These are phyloP conservation scores for Pythium diclinum DNA, from an alignment of 352 stramenopile species.

Conservation along the genomic window DNA sequence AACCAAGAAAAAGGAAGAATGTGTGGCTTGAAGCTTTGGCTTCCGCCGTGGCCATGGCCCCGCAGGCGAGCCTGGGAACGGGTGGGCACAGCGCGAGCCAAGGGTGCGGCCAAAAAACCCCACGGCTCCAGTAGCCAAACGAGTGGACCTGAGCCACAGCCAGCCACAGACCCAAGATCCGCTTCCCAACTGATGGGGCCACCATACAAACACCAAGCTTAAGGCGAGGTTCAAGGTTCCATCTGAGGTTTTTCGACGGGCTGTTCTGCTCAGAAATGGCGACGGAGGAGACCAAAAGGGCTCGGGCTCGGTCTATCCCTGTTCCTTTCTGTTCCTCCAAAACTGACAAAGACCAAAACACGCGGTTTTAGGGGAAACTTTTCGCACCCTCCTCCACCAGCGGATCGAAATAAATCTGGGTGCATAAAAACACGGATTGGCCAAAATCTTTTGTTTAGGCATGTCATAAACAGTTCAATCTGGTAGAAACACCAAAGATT, in stretches of 20 bases:
- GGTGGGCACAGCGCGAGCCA: conserved; percentile 18
- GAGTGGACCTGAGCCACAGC: conserved; percentile 26
- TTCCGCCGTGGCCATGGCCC: neutral
- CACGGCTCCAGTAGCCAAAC: conserved; percentile 23
- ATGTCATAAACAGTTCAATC: neutral
- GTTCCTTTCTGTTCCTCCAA: conserved; percentile 21
- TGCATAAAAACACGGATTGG: neutral
- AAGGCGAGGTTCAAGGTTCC: conserved; percentile 25
- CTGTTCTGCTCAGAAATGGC: conserved; percentile 18
- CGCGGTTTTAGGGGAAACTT: conserved; percentile 18
- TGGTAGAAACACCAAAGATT: conserved; percentile 18
- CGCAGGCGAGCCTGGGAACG: conserved; percentile 3
- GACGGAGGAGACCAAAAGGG: conserved; percentile 13
- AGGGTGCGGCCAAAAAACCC: conserved; percentile 25
- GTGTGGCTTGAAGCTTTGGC: conserved; percentile 21
- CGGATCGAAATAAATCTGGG: conserved; percentile 1
- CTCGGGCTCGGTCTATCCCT: neutral
- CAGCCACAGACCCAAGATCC: conserved; percentile 12
- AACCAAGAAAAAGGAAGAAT: conserved; percentile 36
- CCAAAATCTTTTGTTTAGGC: neutral
- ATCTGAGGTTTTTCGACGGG: conserved; percentile 23
- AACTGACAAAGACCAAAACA: conserved; percentile 25
- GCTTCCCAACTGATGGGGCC: neutral
- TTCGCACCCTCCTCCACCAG: neutral
- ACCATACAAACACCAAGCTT: conserved; percentile 23